Percentiles rank a stretch among this genome's conserved stretches.
Conservation (phyloP, 257 asterid genomes). For the Agastache rugosa region DNA sequence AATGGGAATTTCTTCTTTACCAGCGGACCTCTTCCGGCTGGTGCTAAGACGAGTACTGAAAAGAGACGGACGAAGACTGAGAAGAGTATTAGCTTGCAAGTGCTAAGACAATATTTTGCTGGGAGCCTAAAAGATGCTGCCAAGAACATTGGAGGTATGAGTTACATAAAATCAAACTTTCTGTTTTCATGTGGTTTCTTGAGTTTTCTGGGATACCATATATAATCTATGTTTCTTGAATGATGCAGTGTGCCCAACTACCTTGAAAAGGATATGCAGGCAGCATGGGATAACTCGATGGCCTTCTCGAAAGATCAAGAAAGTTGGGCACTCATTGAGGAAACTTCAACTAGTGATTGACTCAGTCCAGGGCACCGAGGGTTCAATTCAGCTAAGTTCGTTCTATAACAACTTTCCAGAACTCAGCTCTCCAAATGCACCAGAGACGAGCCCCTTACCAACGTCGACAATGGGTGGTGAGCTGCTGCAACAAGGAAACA, state of each 20-base stretch:
- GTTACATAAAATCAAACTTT: not conserved
- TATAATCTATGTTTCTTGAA: not conserved
- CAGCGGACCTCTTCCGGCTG: conserved; percentile 40
- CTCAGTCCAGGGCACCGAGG: conserved; percentile 82
- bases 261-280: conserved; percentile 90
- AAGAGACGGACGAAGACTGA: conserved; percentile 64
- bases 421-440: conserved; percentile 57
- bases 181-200: not conserved
- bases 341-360: conserved; percentile 90
- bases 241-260: conserved; percentile 84
- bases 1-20: conserved; percentile 48
- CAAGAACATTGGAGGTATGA: conserved; percentile 75
- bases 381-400: conserved; percentile 71
- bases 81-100: conserved; percentile 76
- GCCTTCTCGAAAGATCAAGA: conserved; percentile 92
- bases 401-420: conserved; percentile 82
- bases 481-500: conserved; percentile 33
- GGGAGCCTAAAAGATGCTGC: conserved; percentile 93
- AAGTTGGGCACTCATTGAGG: conserved; percentile 80
- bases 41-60: conserved; percentile 50
- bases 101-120: conserved; percentile 69
- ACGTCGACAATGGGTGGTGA: conserved; percentile 35
- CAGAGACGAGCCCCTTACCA: conserved; percentile 44
- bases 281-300: conserved; percentile 82
- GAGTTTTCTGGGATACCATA: not conserved